Percentiles rank a stretch among this genome's conserved stretches.
These are phyloP conservation scores for Pichia sp. DNA, from an alignment of 1,139 yeast genomes.

Conservation along the genomic window DNA sequence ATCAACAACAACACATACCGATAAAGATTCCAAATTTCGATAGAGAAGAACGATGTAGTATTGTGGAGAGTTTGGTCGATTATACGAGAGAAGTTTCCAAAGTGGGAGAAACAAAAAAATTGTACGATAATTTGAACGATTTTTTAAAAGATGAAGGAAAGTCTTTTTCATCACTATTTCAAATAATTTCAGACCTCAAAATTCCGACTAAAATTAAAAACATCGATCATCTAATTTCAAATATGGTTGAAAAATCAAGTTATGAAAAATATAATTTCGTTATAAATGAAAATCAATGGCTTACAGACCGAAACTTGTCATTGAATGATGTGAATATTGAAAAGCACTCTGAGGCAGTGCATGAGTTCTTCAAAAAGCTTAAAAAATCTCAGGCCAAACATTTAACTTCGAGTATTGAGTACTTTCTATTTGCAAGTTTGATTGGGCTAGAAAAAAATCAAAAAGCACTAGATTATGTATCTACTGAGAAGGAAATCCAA, in stretches of 20 bases:
- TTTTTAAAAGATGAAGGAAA: neutral
- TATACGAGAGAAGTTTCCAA: neutral
- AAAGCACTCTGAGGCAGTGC: neutral
- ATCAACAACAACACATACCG: no score
- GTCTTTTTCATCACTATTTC: neutral
- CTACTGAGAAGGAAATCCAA: conserved; percentile 1
- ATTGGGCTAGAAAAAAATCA: conserved; percentile 6
- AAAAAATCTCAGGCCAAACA: neutral
- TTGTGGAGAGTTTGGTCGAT: neutral
- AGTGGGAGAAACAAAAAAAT: neutral
- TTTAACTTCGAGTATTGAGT: conserved; percentile 1
- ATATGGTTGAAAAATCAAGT: neutral
- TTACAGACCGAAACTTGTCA: neutral
- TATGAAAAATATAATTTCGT: neutral
- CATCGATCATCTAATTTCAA: neutral
- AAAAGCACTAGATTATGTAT: neutral
- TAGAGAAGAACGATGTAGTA: no score
- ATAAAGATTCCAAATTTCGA: no score
- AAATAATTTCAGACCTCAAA: neutral
- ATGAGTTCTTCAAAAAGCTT: conserved; percentile 1
- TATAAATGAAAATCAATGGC: neutral
- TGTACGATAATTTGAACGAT: neutral
- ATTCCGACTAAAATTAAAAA: neutral
- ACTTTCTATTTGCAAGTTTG: conserved; percentile 8
- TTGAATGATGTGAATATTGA: neutral